Evolutionary conservation across 768 basidiomycete species (phyloP).

Genomic region (Paxillus rubicundulus): DNA sequence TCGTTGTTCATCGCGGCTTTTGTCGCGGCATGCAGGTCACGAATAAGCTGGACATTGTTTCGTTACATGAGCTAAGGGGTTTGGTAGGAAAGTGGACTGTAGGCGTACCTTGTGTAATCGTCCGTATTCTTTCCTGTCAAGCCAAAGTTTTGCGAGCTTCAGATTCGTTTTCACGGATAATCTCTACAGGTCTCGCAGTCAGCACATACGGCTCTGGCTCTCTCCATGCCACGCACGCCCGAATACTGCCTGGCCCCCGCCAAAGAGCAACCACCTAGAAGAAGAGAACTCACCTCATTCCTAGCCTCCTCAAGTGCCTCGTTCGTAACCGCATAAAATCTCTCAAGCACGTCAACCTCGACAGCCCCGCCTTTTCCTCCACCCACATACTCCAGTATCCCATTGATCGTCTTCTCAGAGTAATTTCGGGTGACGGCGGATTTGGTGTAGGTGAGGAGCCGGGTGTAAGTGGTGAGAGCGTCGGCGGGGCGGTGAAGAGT

Average conservation of each 20-base stretch:
- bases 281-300: constrained; percentile 71
- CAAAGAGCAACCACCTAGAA: not conserved
- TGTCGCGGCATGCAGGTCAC: constrained; percentile 71
- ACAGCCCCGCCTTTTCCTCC: constrained; percentile 77
- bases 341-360: constrained; percentile 85
- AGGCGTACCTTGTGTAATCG: constrained; percentile 72
- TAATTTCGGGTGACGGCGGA: constrained; percentile 93
- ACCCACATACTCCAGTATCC: constrained; percentile 96
- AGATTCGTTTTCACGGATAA: constrained; percentile 94
- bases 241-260: not conserved
- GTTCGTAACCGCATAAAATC: constrained; percentile 93
- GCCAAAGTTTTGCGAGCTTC: constrained; percentile 96
- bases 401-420: constrained; percentile 98
- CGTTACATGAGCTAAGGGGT: not conserved
- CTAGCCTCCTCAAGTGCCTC: constrained; percentile 88
- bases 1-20: constrained; percentile 59
- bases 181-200: constrained; percentile 48
- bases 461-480: constrained; percentile 81
- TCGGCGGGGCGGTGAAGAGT: constrained; percentile 74
- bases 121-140: constrained; percentile 88
- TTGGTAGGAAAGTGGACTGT: not conserved
- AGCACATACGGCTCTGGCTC: not conserved
- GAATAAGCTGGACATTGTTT: constrained; percentile 55
- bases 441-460: constrained; percentile 90
- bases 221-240: not conserved